Evolutionary conservation across 2,329 filamentous ascomycete genomes (phyloP).

Genomic region (Apiospora sp.): DNA sequence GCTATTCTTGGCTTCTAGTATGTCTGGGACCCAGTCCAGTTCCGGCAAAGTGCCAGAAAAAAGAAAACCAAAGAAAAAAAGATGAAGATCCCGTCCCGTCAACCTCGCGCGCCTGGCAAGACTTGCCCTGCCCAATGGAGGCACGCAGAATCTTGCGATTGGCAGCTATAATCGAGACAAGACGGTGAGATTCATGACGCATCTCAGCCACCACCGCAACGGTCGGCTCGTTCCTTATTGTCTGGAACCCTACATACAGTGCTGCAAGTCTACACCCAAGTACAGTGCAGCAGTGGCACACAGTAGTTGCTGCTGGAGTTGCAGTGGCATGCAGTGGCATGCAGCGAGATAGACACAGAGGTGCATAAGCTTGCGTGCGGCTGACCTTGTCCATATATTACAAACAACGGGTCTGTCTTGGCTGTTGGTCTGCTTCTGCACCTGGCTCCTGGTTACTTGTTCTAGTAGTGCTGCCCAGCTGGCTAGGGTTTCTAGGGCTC

Average conservation of each 20-base stretch:
- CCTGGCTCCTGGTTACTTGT: background rate
- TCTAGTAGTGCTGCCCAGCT: background rate
- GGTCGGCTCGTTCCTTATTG: background rate
- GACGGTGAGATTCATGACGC: background rate
- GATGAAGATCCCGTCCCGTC: background rate
- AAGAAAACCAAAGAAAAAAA: no score
- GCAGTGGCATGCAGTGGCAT: background rate
- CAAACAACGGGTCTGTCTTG: constrained; percentile 16
- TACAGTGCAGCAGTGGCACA: no score
- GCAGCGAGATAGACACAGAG: background rate
- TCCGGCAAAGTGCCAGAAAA: background rate
- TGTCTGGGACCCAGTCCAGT: background rate
- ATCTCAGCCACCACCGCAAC: background rate
- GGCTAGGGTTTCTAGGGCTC: background rate
- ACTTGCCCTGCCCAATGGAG: background rate
- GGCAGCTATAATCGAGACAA: background rate
- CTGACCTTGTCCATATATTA: constrained; percentile 13
- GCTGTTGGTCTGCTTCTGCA: background rate
- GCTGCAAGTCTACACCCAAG: no score
- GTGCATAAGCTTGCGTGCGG: constrained; percentile 20
- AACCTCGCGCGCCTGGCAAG: background rate
- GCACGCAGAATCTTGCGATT: background rate
- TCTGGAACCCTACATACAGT: background rate
- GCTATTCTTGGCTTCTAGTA: background rate
- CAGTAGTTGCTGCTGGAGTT: no score